These are phyloP conservation scores for Thuidium tamariscinum DNA, from an alignment of 225 moss, liverwort and hornwort genomes.

Conservation along the genomic window DNA sequence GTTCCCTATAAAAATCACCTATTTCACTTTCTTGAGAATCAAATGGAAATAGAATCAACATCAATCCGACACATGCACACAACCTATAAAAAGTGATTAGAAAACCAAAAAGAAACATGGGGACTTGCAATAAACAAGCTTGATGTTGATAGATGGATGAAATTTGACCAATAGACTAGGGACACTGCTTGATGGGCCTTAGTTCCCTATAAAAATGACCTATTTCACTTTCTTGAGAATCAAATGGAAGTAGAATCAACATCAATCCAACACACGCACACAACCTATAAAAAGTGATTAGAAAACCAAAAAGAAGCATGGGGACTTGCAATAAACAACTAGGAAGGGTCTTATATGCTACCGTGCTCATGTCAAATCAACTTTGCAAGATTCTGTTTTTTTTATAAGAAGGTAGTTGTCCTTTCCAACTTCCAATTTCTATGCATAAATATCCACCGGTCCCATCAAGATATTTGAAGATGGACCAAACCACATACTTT, in stretches of 20 bases:
- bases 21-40: background rate
- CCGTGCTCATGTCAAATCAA: background rate
- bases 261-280: no score
- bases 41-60: background rate
- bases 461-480: background rate
- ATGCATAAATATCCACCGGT: background rate
- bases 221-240: no score
- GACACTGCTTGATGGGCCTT: no score
- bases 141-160: no score
- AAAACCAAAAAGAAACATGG: background rate
- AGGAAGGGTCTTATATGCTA: no score
- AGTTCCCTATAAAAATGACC: no score
- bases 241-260: no score
- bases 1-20: background rate
- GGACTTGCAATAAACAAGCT: background rate
- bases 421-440: background rate
- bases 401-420: background rate
- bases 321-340: no score
- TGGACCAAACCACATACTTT: no score
- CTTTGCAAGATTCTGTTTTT: rapidly evolving
- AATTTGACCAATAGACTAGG: no score
- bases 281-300: no score
- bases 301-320: no score
- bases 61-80: background rate
- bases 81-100: background rate